Evolutionary conservation across 257 asterid species (phyloP), one percentile per base, ranked within the genome.

Genomic region (Rubia yunnanensis): DNA sequence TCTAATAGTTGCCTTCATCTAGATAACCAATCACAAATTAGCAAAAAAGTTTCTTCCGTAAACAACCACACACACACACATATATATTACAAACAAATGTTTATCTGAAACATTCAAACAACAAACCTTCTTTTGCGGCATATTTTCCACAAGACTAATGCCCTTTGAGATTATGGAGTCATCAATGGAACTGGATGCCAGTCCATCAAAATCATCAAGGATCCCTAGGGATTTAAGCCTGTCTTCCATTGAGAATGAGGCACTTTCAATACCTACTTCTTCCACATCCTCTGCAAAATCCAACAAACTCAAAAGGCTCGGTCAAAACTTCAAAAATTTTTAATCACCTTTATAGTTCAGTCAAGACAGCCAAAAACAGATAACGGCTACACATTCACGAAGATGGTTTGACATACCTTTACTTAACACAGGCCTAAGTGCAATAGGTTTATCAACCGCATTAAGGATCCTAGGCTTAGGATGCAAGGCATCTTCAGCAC

Each of bases 171-270:
- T 39, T 55, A 74, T 70, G 46, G 83, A 76, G 67, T 82, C 84
- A 73, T 78, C 30, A 28, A 54, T 63, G 61, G 86, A 67, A 73
- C 72, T 68, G 65, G 80, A 72, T 28, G 70, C 26, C 62, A 72
- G 48, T 35, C 75, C 76, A 73, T 79, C 73, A 30, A 58, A 71
- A n/a, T 70, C 72, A 56, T 82, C 64, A 65, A 92, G 80, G 41
- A 92, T 68, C 63, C 97, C 96, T 67, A 86, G 52, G 41, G 94
- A 83, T 81, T 86, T 86, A 53, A 92, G 79, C 64, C 63, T 77
- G 44, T 89, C 99, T 79, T 92, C 97, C 94, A 89, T 83, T 80
- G 85, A 88, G 72, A 86, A 70, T 36, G 83, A 72, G 54, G 65
- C 88, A 39, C 79, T 56, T 67, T 83, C 92, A 53, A 80, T 59